phyloP scores from a whole-genome alignment of 768 basidiomycete genomes.

The Amanita fuliginea region DNA sequence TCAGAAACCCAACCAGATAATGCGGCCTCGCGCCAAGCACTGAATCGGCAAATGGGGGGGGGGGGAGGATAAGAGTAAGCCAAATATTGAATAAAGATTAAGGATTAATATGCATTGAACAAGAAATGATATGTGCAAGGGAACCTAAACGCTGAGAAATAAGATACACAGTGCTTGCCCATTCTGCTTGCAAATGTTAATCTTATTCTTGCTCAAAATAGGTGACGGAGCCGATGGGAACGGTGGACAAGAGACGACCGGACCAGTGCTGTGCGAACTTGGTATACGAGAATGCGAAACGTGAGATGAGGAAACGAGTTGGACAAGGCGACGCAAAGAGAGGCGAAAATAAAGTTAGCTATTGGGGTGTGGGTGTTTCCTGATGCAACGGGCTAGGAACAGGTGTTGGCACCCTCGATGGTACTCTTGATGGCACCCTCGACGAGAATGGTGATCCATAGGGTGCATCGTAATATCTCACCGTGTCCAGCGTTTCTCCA shows the following conservation, averaged over 20 bases:
- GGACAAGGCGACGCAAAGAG: background rate
- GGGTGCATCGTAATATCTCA: conserved; percentile 25
- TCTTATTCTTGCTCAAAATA: background rate
- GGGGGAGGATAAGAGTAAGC: background rate
- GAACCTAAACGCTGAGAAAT: background rate
- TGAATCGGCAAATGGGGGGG: background rate
- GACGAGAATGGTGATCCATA: conserved; percentile 32
- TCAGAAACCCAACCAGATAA: background rate
- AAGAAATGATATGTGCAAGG: background rate
- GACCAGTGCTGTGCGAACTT: background rate
- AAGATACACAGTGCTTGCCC: background rate
- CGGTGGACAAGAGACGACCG: background rate
- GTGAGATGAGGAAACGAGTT: background rate
- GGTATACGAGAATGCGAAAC: background rate
- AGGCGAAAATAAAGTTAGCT: background rate
- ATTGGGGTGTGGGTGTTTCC: background rate
- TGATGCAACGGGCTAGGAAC: conserved; percentile 1
- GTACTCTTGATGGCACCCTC: conserved; percentile 20
- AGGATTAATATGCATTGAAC: background rate
- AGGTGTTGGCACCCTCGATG: conserved; percentile 11
- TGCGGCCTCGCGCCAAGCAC: background rate
- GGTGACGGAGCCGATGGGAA: background rate
- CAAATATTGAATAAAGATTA: background rate
- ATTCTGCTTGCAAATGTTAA: background rate
- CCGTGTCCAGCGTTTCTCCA: conserved; percentile 22